Base-by-base conservation (phyloP, 2,329 filamentous ascomycete genomes). In the Canariomyces notabilis region DNA sequence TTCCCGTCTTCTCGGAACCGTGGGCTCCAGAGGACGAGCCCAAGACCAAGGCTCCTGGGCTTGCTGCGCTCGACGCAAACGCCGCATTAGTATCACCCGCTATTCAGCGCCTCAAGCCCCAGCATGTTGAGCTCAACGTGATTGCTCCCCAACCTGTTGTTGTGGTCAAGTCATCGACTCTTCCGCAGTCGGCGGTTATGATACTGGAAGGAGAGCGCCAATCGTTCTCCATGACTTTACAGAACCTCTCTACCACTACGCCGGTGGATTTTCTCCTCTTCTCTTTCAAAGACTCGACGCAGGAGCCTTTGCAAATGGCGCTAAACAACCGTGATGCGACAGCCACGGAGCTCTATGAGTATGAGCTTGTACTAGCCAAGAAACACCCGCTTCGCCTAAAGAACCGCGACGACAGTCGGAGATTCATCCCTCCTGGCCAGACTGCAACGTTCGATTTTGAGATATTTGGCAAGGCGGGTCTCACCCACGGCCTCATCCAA, bases 251-350 rank as follows among this genome's bases (percentile, higher is more conserved):
- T 1, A 56, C 62, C 6, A 70, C 74, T 1, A 89, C 85, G 2
- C 74, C 87, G 1, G 87, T 88, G 1, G 88, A 95, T 60, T 83
- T 97, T 45, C 70, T 96, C 29, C 75, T 93, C 20, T 89, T 96
- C 49, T 90, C 88, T 0, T 95, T 95, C 62, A 83, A 89, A 56
- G 89, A 96, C 67, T 94, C 89, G 1, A 90, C 89, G 0, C 88
- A 89, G 51, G 77, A 76, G 6, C 82, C 87, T 7, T 72, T 95
- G 14, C 87, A 91, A 58, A 73, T 81, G 29, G 87, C 87, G 0
- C 72, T 95, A 37, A 76, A 72, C 43, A 89, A 83, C 58, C 85
- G 87, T 59, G 87, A 94, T 57, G 79, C 90, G 2, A 80, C 85
- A 8, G 79, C 85, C 0, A 80, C 83, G 2, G 89, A 95, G 60